Conservation (phyloP, 2,329 filamentous ascomycete genomes). For the Fusarium acutatum region DNA sequence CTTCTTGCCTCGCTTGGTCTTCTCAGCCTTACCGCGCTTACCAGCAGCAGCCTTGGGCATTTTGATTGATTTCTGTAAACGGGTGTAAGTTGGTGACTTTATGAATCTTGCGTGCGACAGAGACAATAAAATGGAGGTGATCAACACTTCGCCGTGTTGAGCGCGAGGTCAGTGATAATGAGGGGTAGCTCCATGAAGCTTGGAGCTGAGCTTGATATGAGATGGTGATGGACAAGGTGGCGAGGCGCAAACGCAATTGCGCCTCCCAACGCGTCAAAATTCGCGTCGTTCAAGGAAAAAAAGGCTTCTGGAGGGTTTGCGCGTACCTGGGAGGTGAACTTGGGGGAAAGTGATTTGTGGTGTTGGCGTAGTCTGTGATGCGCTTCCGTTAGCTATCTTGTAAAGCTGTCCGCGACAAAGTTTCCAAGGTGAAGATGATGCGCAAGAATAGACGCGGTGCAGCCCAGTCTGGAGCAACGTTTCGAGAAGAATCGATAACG, state of each 20-base stretch:
- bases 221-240: slow-evolving; percentile 14
- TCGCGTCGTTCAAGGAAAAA: slow-evolving; percentile 19
- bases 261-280: slow-evolving; percentile 27
- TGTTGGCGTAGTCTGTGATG: slow-evolving; percentile 41
- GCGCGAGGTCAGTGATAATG: slow-evolving; percentile 17
- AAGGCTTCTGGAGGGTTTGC: slow-evolving; percentile 9
- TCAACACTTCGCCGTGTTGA: background rate
- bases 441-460: slow-evolving; percentile 20
- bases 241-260: slow-evolving; percentile 46
- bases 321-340: slow-evolving; percentile 37
- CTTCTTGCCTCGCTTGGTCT: slow-evolving; percentile 65
- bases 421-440: slow-evolving; percentile 26
- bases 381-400: slow-evolving; percentile 41
- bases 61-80: slow-evolving; percentile 48
- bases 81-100: slow-evolving; percentile 34
- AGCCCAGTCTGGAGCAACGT: slow-evolving; percentile 33
- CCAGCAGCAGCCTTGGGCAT: slow-evolving; percentile 66
- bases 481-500: slow-evolving; percentile 23
- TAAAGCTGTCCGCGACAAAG: slow-evolving; percentile 22
- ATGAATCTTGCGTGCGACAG: background rate
- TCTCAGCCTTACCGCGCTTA: slow-evolving; percentile 66
- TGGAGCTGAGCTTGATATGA: slow-evolving; percentile 19
- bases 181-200: slow-evolving; percentile 39
- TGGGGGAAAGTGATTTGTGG: slow-evolving; percentile 16
- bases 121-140: background rate